Conservation (phyloP, 306 rosid species). For the Gillenia trifoliata region DNA sequence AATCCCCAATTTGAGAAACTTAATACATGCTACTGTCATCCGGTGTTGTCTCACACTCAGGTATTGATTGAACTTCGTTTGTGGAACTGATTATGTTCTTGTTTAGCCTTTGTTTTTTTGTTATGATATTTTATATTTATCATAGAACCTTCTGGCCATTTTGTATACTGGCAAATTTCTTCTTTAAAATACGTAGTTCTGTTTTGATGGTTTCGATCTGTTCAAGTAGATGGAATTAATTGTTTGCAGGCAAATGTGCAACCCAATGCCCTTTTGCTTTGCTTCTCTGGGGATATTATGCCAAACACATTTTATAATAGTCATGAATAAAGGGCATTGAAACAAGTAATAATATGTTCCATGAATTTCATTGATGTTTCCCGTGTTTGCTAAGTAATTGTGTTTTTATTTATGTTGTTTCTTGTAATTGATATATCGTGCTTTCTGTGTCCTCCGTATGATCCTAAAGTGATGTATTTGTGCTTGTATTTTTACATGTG, state of each 20-base stretch:
- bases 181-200: neutral
- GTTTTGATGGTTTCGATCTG: neutral
- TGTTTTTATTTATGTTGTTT: neutral
- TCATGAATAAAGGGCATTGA: neutral
- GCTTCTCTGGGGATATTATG: neutral
- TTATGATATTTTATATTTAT: neutral
- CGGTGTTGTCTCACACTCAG: slow-evolving; percentile 94
- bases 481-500: neutral
- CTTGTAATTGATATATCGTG: neutral
- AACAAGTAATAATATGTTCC: neutral
- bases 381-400: neutral
- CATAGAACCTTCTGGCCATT: neutral
- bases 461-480: no score
- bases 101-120: neutral
- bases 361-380: neutral
- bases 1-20: slow-evolving; percentile 64
- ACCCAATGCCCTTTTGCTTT: neutral
- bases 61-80: slow-evolving; percentile 11
- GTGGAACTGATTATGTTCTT: neutral
- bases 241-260: neutral
- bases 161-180: neutral
- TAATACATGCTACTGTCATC: slow-evolving; percentile 60
- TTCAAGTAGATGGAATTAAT: neutral
- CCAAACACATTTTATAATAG: neutral
- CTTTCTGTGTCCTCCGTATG: neutral